Percentiles rank a stretch among this genome's conserved stretches.
phyloP scores from a whole-genome alignment of 306 rosid genomes.

The Fagus sylvatica region DNA sequence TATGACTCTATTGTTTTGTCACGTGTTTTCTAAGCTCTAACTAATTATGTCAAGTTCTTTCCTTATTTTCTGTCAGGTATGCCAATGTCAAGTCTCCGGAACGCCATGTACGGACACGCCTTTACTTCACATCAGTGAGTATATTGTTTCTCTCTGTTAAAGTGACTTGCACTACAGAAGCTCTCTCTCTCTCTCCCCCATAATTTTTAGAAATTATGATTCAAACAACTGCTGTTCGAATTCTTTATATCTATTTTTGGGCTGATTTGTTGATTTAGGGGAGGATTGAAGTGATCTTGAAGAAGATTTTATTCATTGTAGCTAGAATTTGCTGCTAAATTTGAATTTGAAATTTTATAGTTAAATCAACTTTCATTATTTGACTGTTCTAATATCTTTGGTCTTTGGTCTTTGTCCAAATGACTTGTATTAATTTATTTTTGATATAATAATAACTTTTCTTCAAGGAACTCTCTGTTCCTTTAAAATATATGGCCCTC shows the following conservation, averaged over 20 bases:
- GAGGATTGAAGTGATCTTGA: background rate
- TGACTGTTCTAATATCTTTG: constrained; percentile 6
- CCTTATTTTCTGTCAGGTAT: constrained; percentile 58
- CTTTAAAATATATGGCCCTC: background rate
- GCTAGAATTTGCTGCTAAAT: constrained; percentile 7
- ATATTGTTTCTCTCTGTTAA: constrained; percentile 11
- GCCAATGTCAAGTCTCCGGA: constrained; percentile 98
- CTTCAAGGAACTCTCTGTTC: background rate
- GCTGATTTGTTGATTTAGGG: background rate
- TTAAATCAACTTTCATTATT: constrained; percentile 1
- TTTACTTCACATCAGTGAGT: constrained; percentile 96
- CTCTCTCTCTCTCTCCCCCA: background rate
- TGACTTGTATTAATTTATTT: background rate
- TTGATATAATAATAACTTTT: background rate
- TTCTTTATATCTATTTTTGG: background rate
- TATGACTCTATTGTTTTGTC: constrained; percentile 10
- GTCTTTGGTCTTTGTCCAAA: constrained; percentile 10
- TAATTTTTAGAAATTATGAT: background rate
- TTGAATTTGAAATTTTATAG: background rate
- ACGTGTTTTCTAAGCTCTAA: constrained; percentile 1
- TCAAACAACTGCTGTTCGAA: background rate
- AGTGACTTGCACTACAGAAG: background rate
- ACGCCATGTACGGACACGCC: constrained; percentile 96
- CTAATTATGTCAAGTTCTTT: constrained; percentile 10
- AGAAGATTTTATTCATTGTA: background rate